Conservation (phyloP, 1,284 basidiomycete genomes). For the Waitea zeae region DNA sequence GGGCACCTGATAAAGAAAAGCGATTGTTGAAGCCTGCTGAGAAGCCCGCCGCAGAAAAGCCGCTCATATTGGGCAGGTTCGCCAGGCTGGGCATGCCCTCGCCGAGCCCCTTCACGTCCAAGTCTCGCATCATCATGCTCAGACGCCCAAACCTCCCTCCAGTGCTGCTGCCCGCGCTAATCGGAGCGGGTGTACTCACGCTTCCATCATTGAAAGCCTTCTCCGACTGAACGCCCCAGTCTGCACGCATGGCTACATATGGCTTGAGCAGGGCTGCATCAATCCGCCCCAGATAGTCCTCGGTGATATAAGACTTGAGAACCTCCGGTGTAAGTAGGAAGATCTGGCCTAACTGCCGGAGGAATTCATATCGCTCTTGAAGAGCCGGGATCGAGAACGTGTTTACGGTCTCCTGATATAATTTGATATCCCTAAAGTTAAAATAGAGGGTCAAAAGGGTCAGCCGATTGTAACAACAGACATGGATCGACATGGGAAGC, state of each 20-base stretch:
- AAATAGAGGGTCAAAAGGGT: constrained; percentile 1
- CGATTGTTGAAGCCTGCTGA: constrained; percentile 31
- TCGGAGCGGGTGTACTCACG: too few species aligned
- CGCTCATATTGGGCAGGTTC: too few species aligned
- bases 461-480: too few species aligned
- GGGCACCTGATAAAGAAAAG: constrained; percentile 24
- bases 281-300: constrained; percentile 82
- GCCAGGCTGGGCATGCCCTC: constrained; percentile 21
- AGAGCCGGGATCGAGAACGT: constrained; percentile 73
- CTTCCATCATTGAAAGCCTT: constrained; percentile 61
- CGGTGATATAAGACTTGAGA: constrained; percentile 83
- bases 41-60: too few species aligned
- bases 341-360: constrained; percentile 92
- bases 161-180: too few species aligned
- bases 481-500: neutral
- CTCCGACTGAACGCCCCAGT: constrained; percentile 74
- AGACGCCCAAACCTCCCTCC: too few species aligned
- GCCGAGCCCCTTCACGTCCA: constrained; percentile 52
- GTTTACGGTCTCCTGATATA: constrained; percentile 85
- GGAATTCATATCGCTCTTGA: constrained; percentile 94
- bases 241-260: constrained; percentile 80
- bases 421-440: constrained; percentile 70
- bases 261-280: constrained; percentile 79
- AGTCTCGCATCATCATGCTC: constrained; percentile 71
- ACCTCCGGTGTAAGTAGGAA: constrained; percentile 92